Base-by-base conservation (phyloP, 305 asterid genomes). In the Andrographis paniculata region DNA sequence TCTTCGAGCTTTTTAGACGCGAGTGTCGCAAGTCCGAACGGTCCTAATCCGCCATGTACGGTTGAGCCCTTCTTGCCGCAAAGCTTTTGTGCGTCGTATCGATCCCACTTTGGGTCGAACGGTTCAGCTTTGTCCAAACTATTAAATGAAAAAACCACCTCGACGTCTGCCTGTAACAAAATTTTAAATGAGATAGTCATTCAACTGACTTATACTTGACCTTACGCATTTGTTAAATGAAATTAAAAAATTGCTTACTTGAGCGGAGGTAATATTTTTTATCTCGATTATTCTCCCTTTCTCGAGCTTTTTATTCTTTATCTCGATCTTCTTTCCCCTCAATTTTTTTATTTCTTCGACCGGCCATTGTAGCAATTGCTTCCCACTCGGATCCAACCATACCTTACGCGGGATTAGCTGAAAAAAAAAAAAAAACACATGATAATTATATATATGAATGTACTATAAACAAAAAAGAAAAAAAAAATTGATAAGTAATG, bases 331-430 rank as follows among this genome's bases (percentile, higher is more conserved):
- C 9, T 61, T n/a, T 17, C 58, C 53, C 57, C 68, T 47, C 14
- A 61, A 24, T 13, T 30, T 33, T 17, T 51, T 50, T 2, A 67
- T 0, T 47, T 67, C 73, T 22, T 61, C 38, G n/a, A 67, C 9
- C 14, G 68, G 73, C 73, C 72, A 66, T 42, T 49, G 72, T 7
- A 66, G 23, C 49, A 66, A 30, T 24, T 66, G 72, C 20, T 61
- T 61, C 0, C 73, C 65, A 20, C 21, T 56, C 1, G 62, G 40
- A 39, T 61, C 68, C 14, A 67, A 52, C 58, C 31, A 28, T 7
- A 67, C 2, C 8, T 21, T 44, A 3, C 68, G 65, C 20, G 68
- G 73, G 45, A 67, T 65, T n/a, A 23, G 19, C 71, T 65, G 49
- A 27, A 22, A 5, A 35, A n/a, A 6, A 9, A 40, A 18, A 17